Percentiles rank a stretch among this genome's conserved stretches.
Evolutionary conservation across 805 yeast species (phyloP).

Genomic region (Kodamaea neixiangensis): DNA sequence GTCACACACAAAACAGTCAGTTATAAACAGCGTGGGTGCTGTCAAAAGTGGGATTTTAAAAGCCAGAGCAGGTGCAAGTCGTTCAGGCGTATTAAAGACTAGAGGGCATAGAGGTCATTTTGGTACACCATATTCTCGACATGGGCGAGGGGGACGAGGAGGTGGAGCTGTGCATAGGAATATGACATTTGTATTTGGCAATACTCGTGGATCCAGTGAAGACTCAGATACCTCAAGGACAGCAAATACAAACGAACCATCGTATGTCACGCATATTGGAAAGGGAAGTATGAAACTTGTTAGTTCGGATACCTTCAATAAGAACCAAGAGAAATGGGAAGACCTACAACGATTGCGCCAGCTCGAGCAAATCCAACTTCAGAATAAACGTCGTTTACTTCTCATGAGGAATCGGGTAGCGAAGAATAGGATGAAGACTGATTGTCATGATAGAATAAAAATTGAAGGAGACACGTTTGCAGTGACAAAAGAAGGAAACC

Average conservation of each 20-base stretch:
- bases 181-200: neutral
- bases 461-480: conserved; percentile 49
- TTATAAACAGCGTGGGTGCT: neutral
- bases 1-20: neutral
- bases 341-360: conserved; percentile 16
- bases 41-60: neutral
- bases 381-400: conserved; percentile 20
- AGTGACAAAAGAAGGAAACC: conserved; percentile 38
- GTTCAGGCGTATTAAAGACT: neutral
- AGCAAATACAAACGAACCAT: conserved; percentile 3
- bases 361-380: conserved; percentile 14
- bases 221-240: neutral
- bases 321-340: conserved; percentile 23
- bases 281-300: conserved; percentile 42
- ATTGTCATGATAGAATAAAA: conserved; percentile 45
- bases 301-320: conserved; percentile 35
- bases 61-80: neutral
- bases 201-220: neutral
- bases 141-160: neutral
- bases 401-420: conserved; percentile 15
- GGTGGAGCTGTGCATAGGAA: neutral
- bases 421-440: conserved; percentile 37
- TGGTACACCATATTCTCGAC: neutral
- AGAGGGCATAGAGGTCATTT: neutral
- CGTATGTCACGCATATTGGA: conserved; percentile 31